phyloP scores from a whole-genome alignment of 768 basidiomycete genomes.

The Kwoniella heveanensis region DNA sequence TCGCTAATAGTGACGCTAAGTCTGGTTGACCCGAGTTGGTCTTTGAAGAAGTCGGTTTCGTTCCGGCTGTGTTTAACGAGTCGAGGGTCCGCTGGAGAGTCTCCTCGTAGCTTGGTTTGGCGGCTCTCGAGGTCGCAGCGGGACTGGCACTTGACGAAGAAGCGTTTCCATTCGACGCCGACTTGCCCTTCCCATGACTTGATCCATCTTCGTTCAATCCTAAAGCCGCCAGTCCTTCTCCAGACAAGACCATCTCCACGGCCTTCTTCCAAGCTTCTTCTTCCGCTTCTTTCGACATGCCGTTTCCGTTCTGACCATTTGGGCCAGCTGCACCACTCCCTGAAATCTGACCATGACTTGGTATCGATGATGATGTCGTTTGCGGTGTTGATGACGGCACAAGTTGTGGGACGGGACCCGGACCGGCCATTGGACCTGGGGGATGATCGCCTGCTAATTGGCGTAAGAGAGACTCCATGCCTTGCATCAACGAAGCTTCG shows the following conservation, averaged over 20 bases:
- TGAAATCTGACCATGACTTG: not conserved
- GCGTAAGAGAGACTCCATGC: slow-evolving; percentile 52
- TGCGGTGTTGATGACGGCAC: not conserved
- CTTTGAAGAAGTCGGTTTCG: slow-evolving; percentile 7
- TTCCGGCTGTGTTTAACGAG: slow-evolving; percentile 28
- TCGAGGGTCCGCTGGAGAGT: slow-evolving; percentile 40
- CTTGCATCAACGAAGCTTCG: slow-evolving; percentile 50
- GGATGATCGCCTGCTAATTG: slow-evolving; percentile 48
- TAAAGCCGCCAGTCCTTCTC: slow-evolving; percentile 46
- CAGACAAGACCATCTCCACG: slow-evolving; percentile 47
- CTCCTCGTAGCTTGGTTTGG: slow-evolving; percentile 39
- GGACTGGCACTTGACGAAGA: not conserved
- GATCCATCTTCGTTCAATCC: slow-evolving; percentile 33
- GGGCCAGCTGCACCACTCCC: not conserved
- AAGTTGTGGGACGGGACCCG: not conserved
- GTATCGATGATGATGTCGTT: not conserved
- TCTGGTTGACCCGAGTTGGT: slow-evolving; percentile 24
- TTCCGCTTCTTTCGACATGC: slow-evolving; percentile 39
- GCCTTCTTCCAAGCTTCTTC: slow-evolving; percentile 49
- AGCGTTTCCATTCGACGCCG: not conserved
- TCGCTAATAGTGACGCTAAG: slow-evolving; percentile 35
- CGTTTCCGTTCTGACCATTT: not conserved
- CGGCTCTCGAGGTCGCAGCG: not conserved
- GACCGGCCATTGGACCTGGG: slow-evolving; percentile 44
- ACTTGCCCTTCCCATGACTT: not conserved